Conservation (phyloP, 2,329 filamentous ascomycete species). For the Aspergillus floridensis region DNA sequence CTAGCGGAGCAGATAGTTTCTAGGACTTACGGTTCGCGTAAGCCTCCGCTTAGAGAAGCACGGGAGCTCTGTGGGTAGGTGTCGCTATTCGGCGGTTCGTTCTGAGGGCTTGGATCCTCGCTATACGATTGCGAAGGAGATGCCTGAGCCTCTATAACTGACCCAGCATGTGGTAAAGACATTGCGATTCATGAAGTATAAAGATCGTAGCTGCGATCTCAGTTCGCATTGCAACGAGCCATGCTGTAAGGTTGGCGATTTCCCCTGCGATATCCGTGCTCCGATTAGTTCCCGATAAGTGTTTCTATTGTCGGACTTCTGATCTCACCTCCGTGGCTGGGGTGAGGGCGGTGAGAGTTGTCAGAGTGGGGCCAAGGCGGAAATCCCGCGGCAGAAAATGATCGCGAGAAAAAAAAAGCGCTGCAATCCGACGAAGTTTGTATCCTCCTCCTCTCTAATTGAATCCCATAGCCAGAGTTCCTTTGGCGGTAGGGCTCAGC, state of each 20-base stretch:
- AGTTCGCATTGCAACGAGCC: conserved; percentile 14
- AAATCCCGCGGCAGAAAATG: conserved; percentile 23
- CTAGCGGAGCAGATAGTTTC: background rate
- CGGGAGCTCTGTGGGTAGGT: conserved; percentile 10
- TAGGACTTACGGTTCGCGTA: conserved; percentile 36
- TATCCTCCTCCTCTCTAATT: conserved; percentile 21
- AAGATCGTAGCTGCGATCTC: conserved; percentile 4
- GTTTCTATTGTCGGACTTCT: conserved; percentile 21
- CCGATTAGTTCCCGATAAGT: conserved; percentile 12
- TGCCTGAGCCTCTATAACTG: conserved; percentile 16
- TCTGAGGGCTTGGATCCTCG: conserved; percentile 13
- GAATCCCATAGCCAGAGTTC: conserved; percentile 31
- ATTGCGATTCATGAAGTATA: conserved; percentile 26
- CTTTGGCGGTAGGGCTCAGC: conserved; percentile 33
- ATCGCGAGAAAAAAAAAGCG: conserved; percentile 33
- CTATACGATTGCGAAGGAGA: conserved; percentile 14
- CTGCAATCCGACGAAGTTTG: conserved; percentile 16
- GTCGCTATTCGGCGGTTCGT: conserved; percentile 24
- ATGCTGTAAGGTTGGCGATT: conserved; percentile 12
- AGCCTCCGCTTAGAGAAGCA: conserved; percentile 30
- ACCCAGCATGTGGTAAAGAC: conserved; percentile 24
- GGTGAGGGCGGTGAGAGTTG: conserved; percentile 27
- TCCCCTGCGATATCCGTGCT: background rate
- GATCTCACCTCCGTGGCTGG: conserved; percentile 26
- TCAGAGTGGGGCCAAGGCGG: conserved; percentile 28